Evolutionary conservation across 208 protist species (phyloP), one percentile per base, ranked within the genome.

Genomic region (Herpetomonas tarakana): DNA sequence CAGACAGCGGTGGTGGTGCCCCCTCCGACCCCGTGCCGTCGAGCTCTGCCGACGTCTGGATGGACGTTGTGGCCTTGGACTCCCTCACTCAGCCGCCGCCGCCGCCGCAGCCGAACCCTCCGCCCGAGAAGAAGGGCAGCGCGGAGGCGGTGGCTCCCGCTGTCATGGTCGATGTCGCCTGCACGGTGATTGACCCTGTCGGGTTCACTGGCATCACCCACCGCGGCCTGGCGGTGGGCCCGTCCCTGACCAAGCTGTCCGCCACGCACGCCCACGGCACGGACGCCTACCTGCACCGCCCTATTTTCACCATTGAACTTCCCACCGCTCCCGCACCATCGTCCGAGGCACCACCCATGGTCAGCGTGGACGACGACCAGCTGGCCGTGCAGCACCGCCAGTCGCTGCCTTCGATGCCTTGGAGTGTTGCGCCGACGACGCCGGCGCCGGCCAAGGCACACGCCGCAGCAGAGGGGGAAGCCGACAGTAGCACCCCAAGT

Each of bases 171-270:
- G 53, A 53, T 53, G 55, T 68, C 55, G 51, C 51, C 60, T 81
- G 65, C 28, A 68, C 60, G 3, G 35, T 84, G 26, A 55, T 88
- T 3, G 77, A 88, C 50, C 74, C 74, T 30, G 58, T 61, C 2
- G 52, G 63, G 25, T 71, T 88, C 35, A 83, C 81, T 0, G 81
- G 81, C 0, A 56, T 88, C 7, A 2, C 39, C 16, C 74, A 79
- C 53, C 65, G 65, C n/a, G 74, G 77, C 11, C 62, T 80, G 12
- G 77, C 81, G 2, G 45, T 85, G 19, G 81, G 81, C 1, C 67
- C 71, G 18, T 63, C 77, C n/a, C 68, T 88, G 18, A 70, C 68
- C 25, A 68, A 75, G 46, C 61, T 88, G 19, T 54, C 80, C n/a
- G 35, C 58, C 0, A 52, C 74, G 24, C 73, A 76, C 22, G 52